Evolutionary conservation across 345 rosid species (phyloP).

Genomic region (Dipteronia dyeriana): DNA sequence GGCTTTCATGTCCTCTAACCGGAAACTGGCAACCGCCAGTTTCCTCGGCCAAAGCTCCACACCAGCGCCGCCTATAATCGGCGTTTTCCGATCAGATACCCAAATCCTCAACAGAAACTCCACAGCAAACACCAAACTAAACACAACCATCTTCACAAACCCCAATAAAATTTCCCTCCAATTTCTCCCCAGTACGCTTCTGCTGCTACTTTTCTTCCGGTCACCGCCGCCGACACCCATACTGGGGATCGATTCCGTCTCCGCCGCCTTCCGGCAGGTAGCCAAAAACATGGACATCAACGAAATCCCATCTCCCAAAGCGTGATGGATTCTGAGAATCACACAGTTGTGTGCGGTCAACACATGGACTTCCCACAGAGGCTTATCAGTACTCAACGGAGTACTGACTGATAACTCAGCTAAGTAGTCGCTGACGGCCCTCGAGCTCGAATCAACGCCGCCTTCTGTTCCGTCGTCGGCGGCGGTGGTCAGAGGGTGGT

Average conservation of each 20-base stretch:
- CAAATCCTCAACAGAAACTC: constrained; percentile 42
- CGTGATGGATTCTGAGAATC: constrained; percentile 55
- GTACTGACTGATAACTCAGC: constrained; percentile 45
- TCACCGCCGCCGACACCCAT: constrained; percentile 8
- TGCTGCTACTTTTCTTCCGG: constrained; percentile 9
- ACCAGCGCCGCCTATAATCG: constrained; percentile 54
- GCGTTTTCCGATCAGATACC: constrained; percentile 43
- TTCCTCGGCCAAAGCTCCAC: constrained; percentile 74
- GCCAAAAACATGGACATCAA: constrained; percentile 55
- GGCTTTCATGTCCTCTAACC: constrained; percentile 51
- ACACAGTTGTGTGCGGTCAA: constrained; percentile 33
- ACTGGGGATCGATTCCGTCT: constrained; percentile 35
- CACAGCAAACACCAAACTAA: constrained; percentile 32
- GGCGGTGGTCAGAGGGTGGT: not conserved
- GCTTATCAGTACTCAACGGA: constrained; percentile 45
- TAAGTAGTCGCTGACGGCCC: constrained; percentile 40
- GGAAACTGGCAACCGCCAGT: constrained; percentile 47
- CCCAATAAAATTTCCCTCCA: constrained; percentile 12
- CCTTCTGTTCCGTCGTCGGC: not conserved
- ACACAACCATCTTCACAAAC: constrained; percentile 36
- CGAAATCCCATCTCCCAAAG: constrained; percentile 64
- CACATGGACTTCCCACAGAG: constrained; percentile 61
- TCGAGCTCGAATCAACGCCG: not conserved
- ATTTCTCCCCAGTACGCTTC: constrained; percentile 7
- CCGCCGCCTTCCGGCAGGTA: constrained; percentile 36